Base-by-base conservation (phyloP, 1,284 basidiomycete genomes). In the Crocinoboletus sp. region DNA sequence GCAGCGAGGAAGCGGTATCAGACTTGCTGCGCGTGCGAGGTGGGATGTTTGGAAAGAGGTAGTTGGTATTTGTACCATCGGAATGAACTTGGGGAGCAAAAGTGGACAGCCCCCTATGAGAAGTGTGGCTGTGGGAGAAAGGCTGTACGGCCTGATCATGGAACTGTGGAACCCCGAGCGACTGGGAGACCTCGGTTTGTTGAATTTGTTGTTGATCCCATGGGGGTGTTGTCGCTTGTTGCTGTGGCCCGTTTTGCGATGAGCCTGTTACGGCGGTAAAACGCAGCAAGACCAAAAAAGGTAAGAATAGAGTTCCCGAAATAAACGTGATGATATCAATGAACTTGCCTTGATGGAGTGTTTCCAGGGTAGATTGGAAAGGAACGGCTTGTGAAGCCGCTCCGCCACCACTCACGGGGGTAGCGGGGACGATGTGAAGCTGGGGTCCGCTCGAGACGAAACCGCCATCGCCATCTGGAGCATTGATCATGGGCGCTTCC, bases 381-480 rank as follows among this genome's bases (percentile, higher is more conserved):
- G 75, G 69, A 28, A 68, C 72, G 24, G 67, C 60, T 46, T 72
- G 69, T 16, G 68, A 65, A 38, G 66, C 67, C 22, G 67, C 72
- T 33, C 67, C 77, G 20, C 78, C 80, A 29, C 78, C 82, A 50
- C 74, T 77, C 45, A 89, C 71, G 7, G 86, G 87, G 2, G 86
- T 89, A n/a, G 86, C 84, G 22, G 86, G 86, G 6, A 88, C 84
- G 49, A 89, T 80, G 55, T 87, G 78, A 52, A 89, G 71, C 38
- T 74, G 74, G 1, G 82, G 83, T 0, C 81, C 80, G 3, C 68
- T 59, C 12, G 60, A 60, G 41, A 67, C 62, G 38, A 71, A 64
- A n/a, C 67, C 68, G 30, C 73, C 79, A 41, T 80, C 77, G 41
- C 76, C 81, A 10, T 78, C 76, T 13, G 82, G 82, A 3, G 82